Conservation (phyloP, 345 rosid genomes). For the Hibiscus mutabilis region DNA sequence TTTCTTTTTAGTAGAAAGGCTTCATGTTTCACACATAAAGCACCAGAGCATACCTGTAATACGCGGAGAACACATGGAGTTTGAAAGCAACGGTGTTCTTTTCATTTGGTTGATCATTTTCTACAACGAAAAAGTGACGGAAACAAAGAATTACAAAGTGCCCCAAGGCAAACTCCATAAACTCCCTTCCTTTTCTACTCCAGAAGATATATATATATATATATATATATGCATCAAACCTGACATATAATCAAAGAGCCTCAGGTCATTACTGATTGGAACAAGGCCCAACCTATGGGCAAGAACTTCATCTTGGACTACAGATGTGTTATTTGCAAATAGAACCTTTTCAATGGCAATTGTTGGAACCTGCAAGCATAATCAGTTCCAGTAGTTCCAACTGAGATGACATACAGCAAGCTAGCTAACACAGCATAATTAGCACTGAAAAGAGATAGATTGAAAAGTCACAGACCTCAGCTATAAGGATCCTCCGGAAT, state of each 20-base stretch:
- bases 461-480: conserved; percentile 53
- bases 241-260: conserved; percentile 78
- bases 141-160: background rate
- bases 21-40: background rate
- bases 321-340: conserved; percentile 80
- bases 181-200: background rate
- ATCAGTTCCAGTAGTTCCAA: background rate
- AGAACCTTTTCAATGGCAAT: conserved; percentile 95
- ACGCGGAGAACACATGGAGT: conserved; percentile 63
- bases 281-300: conserved; percentile 91
- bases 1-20: conserved; percentile 9
- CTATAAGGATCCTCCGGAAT: conserved; percentile 78
- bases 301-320: conserved; percentile 87
- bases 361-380: conserved; percentile 59
- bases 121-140: conserved; percentile 29
- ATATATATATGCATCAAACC: conserved; percentile 30
- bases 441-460: background rate
- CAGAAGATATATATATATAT: background rate
- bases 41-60: conserved; percentile 39
- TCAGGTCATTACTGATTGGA: conserved; percentile 76
- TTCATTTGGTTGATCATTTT: conserved; percentile 69
- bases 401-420: background rate
- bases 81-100: conserved; percentile 92
- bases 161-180: background rate
- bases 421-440: background rate